Percentiles rank a stretch among this genome's conserved stretches.
These are phyloP conservation scores for Corymbia citriodora DNA, from an alignment of 441 rosid species.

Conservation along the genomic window DNA sequence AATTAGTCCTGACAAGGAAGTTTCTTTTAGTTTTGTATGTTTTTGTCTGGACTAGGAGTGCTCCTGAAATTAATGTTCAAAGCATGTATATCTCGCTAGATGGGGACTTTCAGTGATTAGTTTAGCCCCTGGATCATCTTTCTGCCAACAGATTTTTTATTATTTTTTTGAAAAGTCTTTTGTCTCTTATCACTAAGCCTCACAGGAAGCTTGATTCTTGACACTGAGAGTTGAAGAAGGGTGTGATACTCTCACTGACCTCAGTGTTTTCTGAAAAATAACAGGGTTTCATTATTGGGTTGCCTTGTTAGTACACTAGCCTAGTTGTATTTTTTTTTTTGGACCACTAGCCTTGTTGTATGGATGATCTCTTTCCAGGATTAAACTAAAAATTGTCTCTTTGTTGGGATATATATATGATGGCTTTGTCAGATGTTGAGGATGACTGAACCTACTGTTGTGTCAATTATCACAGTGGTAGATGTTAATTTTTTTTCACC, in stretches of 20 bases:
- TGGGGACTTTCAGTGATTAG: not conserved
- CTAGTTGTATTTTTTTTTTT: not conserved
- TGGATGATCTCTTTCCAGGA: not conserved
- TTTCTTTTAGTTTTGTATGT: not conserved
- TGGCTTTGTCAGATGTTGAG: not conserved
- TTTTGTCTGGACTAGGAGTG: not conserved
- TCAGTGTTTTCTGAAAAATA: not conserved
- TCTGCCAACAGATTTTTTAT: not conserved
- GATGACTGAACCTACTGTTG: not conserved
- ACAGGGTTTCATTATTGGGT: not conserved
- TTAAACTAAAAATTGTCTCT: not conserved
- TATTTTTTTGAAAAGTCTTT: not conserved
- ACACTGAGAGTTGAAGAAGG: not conserved
- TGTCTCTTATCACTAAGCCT: not conserved
- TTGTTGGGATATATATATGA: not conserved
- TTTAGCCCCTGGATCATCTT: not conserved
- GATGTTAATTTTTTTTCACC: not conserved
- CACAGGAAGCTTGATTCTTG: not conserved
- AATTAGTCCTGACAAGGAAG: not conserved
- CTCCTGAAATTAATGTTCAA: not conserved
- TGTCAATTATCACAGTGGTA: not conserved
- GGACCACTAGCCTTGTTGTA: not conserved
- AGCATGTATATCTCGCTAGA: not conserved
- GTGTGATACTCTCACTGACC: not conserved
- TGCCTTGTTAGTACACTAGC: not conserved